Base-by-base conservation (phyloP, 148 eudicot genomes). In the Persicaria maculosa region DNA sequence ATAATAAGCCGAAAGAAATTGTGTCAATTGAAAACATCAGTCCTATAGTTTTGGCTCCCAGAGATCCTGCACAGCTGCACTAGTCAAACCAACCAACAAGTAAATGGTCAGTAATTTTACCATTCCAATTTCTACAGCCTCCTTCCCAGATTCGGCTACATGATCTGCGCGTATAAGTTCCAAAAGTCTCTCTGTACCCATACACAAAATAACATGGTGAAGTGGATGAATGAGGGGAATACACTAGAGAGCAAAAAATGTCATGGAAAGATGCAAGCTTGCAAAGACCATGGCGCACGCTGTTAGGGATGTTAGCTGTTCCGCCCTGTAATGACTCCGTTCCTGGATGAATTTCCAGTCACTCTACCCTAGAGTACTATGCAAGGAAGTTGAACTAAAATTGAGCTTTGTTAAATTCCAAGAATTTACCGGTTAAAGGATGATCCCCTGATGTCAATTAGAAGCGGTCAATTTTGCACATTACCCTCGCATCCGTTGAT, bases 401-500 rank as follows among this genome's bases (percentile, higher is more conserved):
- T 7, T 1, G 69, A 64, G 44, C 46, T 64, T 17, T 64, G 69
- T 64, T 64, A 64, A 64, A 40, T 31, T 61, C 67, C 67, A 22
- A 31, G 45, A 64, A 40, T 40, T n/a, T 64, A 64, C 62, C 16
- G 1, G 1, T 54, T 54, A 7, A 54, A 54, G 59, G 40, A 31
- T 31, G 40, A 31, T 31, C 40, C 40, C 40, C 58, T n/a, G 58
- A 5, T 5, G 20, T 57, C 62, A 57, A 19, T 57, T 14, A 53
- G 57, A 53, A 53, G 15, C 57, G 0, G 57, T 53, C 57, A 2
- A 10, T 54, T 31, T 54, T 54, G 62, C 25, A 17, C 25, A 17
- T 19, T 3, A 19, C 17, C 7, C 19, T 15, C 45, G 9, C 47
- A 14, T 15, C 48, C 83, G 94, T 57, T 78, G 86, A 17, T 82